Base-by-base conservation (phyloP, 768 basidiomycete genomes). In the Hygrocybe coccinea region DNA sequence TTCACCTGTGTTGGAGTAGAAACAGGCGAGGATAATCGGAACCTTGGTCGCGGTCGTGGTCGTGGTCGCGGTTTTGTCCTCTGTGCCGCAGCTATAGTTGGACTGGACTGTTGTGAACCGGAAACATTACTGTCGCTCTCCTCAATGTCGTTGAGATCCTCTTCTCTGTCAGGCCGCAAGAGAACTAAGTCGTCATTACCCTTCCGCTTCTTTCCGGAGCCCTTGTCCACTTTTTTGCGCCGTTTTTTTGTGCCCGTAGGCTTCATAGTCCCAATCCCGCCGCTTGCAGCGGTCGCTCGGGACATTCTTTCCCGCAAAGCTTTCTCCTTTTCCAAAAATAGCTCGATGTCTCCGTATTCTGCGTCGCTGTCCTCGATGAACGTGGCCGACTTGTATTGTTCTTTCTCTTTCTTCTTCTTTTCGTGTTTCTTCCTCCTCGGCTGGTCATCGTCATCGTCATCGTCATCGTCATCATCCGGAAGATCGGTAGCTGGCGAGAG, bases 361-460 rank as follows among this genome's bases (percentile, higher is more conserved):
- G 77, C 86, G 63, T 97, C 94, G 59, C 89, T 91, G 71, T 97
- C 93, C 65, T 89, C 85, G 67, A 95, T 93, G 67, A 95, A 90
- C 68, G 91, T 87, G 9, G 91, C 91, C 6, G 87, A 90, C 69
- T 92, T 93, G 77, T 89, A 94, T 56, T 75, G 58, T 55, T 74
- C 71, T 59, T 76, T 75, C 57, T 79, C 75, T 58, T 87, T 89
- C 53, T 72, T 75, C 72, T 84, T 79, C 66, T 81, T 80, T 66
- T 89, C 87, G 66, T 82, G 85, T 61, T 74, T 76, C 68, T 80
- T 83, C 68, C 77, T 82, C 64, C 63, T 71, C 60, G 73, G 67
- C 62, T 70, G 72, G 19, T 71, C 72, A 22, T 66, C 71, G 41
- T 64, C 67, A 6, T 54, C 69, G 46, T 76, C 79, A 47, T 70